Evolutionary conservation across 768 basidiomycete genomes (phyloP), one percentile per base, ranked within the genome.

Genomic region (Tulasnella sp.): DNA sequence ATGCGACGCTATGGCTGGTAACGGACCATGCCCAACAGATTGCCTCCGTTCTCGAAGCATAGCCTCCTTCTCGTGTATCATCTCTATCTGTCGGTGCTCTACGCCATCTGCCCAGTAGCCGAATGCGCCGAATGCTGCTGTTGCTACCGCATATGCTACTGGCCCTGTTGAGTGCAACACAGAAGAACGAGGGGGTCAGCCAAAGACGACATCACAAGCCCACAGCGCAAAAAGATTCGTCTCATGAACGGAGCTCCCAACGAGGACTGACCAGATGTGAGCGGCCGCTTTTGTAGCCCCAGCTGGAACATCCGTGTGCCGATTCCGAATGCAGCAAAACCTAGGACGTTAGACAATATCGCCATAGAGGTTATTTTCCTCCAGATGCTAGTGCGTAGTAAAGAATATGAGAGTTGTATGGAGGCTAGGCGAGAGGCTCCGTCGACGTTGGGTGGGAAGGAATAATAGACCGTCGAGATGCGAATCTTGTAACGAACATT

Each of bases 61-160:
- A 22, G 15, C 57, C 34, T 59, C 29, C 57, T 59, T 59, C 57
- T 59, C 57, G 19, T 44, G 45, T 27, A 59, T 59, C 17, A 59
- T 21, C 21, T 49, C 46, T n/a, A 27, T 31, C 25, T 59, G 57
- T 24, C 57, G 45, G 19, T 30, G 11, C 31, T 59, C 57, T 30
- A 44, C 48, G 12, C 49, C 57, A 9, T 59, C 57, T 10, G 31
- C 57, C 24, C 48, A 24, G 38, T 59, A 59, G 21, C 57, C 57
- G 10, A 51, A 49, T 27, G 57, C 57, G 19, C 57, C 57, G 17
- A 59, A 59, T 1, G 45, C 57, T 10, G 27, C 46, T 15, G 49
- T 34, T 27, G 57, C 48, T 10, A 42, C 25, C 1, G 30, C 45
- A 38, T 59, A 59, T 50, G 49, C 48, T 15, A 34, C 30, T 19